Evolutionary conservation across 805 yeast species (phyloP), one percentile per base, ranked within the genome.

Genomic region (Schizosaccharomyces japonicus): DNA sequence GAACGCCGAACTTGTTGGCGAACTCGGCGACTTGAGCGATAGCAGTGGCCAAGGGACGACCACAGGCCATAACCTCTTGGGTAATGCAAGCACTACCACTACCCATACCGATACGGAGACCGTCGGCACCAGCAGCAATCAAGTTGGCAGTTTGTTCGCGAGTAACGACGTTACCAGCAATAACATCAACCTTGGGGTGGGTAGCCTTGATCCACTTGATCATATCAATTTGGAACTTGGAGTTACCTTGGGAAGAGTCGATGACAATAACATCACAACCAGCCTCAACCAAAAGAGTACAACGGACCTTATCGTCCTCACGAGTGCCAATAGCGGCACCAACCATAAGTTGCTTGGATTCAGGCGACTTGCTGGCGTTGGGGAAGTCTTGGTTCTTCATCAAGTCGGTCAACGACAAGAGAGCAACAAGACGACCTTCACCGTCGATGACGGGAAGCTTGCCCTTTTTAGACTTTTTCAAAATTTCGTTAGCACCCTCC

Each of bases 41-140:
- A 52, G 98, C 98, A 55, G 96, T 84, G 68, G 96, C 98, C 71
- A 90, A 98, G 52, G 98, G 98, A 73, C 98, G 84, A 68, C 98
- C 98, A 69, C 95, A 93, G 48, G 98, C 98, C 98, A 90, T 90
- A 51, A 90, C 98, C 70, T 90, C 98, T 70, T 90, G 98, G 48
- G 98, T 90, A 63, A 90, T 90, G 74, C 98, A 90, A 63, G 92
- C 92, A 52, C 95, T 83, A 60, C 98, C 98, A 30, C 96, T 82
- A 62, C 98, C 98, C 98, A 90, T 90, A 69, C 98, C 98, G 57
- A 90, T 87, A 74, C 96, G 83, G 59, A 90, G 72, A 63, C 85
- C 96, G 64, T 90, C 98, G 48, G 93, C 94, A 67, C 98, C 98
- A 48, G 94, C 95, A 58, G 72, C 78, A 58, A 84, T 87, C 60